Conservation (phyloP, 352 stramenopile genomes). For the Blastocystis sp. region DNA sequence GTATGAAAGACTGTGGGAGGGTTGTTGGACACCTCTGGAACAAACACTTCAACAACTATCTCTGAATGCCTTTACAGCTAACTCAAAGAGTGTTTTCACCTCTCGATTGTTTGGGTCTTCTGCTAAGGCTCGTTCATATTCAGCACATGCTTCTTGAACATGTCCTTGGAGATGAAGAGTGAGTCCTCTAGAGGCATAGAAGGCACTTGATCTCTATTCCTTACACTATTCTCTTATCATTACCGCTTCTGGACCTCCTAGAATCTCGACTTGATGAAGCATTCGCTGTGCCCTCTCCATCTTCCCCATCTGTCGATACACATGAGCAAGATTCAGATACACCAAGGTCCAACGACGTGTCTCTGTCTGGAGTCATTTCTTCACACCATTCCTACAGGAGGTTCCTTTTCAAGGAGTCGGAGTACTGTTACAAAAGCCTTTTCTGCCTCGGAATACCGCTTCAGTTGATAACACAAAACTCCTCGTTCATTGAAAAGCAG, state of each 20-base stretch:
- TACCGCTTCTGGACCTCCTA: background rate
- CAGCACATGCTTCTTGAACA: constrained; percentile 8
- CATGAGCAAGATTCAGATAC: constrained; percentile 32
- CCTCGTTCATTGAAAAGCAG: constrained; percentile 2
- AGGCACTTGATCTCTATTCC: background rate
- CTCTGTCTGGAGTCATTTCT: background rate
- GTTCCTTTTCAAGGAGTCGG: background rate
- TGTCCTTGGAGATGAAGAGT: background rate
- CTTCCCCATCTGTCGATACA: background rate
- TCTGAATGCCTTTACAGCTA: background rate
- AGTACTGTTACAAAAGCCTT: constrained; percentile 9
- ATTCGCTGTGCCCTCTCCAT: constrained; percentile 2
- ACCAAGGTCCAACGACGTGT: constrained; percentile 6
- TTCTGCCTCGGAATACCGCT: background rate
- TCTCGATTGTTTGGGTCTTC: background rate
- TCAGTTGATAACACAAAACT: constrained; percentile 24
- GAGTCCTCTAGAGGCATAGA: background rate
- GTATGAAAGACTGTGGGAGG: no score
- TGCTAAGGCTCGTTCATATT: background rate
- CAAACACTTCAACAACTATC: background rate
- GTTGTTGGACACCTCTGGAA: no score
- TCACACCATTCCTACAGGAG: background rate
- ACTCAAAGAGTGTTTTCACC: background rate
- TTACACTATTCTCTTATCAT: background rate
- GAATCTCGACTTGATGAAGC: background rate